Evolutionary conservation across 2,329 filamentous ascomycete genomes (phyloP).

Genomic region (Acarospora socialis): DNA sequence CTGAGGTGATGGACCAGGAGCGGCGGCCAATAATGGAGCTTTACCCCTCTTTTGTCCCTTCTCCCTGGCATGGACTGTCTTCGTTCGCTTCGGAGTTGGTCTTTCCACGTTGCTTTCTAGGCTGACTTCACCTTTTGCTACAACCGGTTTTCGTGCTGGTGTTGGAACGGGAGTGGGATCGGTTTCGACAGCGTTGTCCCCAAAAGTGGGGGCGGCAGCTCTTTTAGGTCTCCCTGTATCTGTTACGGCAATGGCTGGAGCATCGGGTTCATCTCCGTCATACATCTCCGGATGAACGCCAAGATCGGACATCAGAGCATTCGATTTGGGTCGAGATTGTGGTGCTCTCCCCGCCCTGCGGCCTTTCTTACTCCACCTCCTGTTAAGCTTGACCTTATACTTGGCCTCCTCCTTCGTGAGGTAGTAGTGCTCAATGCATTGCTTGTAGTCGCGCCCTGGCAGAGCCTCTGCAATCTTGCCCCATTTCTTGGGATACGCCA

Average conservation of each 20-base stretch:
- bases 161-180: slow-evolving; percentile 24
- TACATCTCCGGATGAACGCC: slow-evolving; percentile 27
- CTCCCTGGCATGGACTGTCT: slow-evolving; percentile 5
- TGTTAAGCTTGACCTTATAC: slow-evolving; percentile 35
- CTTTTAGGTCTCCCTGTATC: slow-evolving; percentile 35
- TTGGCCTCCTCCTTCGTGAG: slow-evolving; percentile 35
- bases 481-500: slow-evolving; percentile 36
- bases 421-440: slow-evolving; percentile 38
- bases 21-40: slow-evolving; percentile 12
- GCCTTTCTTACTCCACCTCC: slow-evolving; percentile 28
- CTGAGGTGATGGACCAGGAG: slow-evolving; percentile 13
- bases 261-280: slow-evolving; percentile 29
- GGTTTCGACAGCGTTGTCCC: slow-evolving; percentile 18
- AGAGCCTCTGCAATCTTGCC: slow-evolving; percentile 35
- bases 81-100: slow-evolving; percentile 6
- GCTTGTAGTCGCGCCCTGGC: slow-evolving; percentile 31
- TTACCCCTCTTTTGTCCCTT: slow-evolving; percentile 8
- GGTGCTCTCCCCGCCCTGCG: slow-evolving; percentile 15
- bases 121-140: slow-evolving; percentile 17
- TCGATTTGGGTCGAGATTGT: slow-evolving; percentile 29
- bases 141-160: slow-evolving; percentile 22
- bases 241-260: slow-evolving; percentile 27
- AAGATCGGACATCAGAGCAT: slow-evolving; percentile 34
- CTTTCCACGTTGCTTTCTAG: slow-evolving; percentile 9
- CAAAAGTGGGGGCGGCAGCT: slow-evolving; percentile 37